Conservation (phyloP, 1,139 yeast species). For the Zygoascus sp. region DNA sequence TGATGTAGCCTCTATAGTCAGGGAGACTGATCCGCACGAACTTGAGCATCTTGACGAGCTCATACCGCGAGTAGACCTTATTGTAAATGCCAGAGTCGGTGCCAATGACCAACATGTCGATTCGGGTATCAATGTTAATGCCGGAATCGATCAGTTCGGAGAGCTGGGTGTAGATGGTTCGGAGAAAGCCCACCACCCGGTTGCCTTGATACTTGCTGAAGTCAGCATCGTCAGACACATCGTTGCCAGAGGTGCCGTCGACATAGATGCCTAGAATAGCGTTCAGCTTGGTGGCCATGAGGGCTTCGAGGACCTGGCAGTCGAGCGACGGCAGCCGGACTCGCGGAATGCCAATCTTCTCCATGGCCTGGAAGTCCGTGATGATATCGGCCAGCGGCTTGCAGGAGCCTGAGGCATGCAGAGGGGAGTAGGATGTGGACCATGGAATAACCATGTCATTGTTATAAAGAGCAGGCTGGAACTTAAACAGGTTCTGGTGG, state of each 20-base stretch:
- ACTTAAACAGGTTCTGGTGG: neutral
- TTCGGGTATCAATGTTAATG: conserved; percentile 20
- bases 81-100: conserved; percentile 27
- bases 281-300: conserved; percentile 18
- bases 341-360: conserved; percentile 33
- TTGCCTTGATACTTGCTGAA: neutral
- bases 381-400: conserved; percentile 57
- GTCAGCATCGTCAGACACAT: conserved; percentile 6
- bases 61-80: conserved; percentile 23
- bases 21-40: conserved; percentile 21
- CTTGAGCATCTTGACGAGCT: conserved; percentile 27
- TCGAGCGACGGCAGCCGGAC: conserved; percentile 27
- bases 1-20: conserved; percentile 21
- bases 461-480: neutral
- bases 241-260: conserved; percentile 13
- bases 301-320: conserved; percentile 26
- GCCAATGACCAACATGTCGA: conserved; percentile 29
- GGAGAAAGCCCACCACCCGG: conserved; percentile 10
- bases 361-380: conserved; percentile 53
- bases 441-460: conserved; percentile 37
- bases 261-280: conserved; percentile 26
- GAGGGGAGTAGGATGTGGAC: conserved; percentile 84
- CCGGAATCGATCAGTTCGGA: conserved; percentile 18
- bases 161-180: conserved; percentile 24
- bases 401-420: conserved; percentile 66